Percentiles rank a stretch among this genome's conserved stretches.
Conservation (phyloP, 2,329 filamentous ascomycete species). For the Colletotrichum cuscutae region DNA sequence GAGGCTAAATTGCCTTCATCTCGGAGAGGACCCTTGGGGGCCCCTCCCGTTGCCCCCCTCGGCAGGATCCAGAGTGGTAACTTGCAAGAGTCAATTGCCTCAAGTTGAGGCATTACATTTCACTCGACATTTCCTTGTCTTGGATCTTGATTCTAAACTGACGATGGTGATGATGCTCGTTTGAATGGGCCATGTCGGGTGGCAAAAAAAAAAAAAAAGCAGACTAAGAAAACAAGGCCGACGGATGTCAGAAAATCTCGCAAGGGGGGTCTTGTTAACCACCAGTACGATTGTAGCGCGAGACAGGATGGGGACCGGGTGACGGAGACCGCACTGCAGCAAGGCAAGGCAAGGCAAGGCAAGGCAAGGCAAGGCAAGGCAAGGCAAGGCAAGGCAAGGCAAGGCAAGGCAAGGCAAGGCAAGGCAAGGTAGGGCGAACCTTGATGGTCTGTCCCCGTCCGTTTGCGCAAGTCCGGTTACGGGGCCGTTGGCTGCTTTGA, state of each 20-base stretch:
- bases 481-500: slow-evolving; percentile 28
- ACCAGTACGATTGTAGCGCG: not conserved
- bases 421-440: slow-evolving; percentile 5
- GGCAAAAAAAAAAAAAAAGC: not conserved
- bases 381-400: not conserved
- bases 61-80: not conserved
- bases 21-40: slow-evolving; percentile 5
- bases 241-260: slow-evolving; percentile 7
- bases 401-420: not conserved
- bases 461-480: slow-evolving; percentile 21
- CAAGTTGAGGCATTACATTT: not conserved
- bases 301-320: slow-evolving; percentile 8
- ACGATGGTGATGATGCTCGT: not conserved
- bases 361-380: not conserved
- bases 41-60: slow-evolving; percentile 1
- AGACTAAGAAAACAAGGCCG: slow-evolving; percentile 2
- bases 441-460: slow-evolving; percentile 21
- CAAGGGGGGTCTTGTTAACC: not conserved
- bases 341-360: not conserved
- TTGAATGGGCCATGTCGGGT: not conserved
- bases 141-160: not conserved
- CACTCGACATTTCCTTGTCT: not conserved
- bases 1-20: slow-evolving; percentile 27
- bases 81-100: not conserved
- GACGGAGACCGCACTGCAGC: not conserved